These are phyloP conservation scores for Globisporangium echinulatum DNA, from an alignment of 352 stramenopile genomes.

Conservation along the genomic window DNA sequence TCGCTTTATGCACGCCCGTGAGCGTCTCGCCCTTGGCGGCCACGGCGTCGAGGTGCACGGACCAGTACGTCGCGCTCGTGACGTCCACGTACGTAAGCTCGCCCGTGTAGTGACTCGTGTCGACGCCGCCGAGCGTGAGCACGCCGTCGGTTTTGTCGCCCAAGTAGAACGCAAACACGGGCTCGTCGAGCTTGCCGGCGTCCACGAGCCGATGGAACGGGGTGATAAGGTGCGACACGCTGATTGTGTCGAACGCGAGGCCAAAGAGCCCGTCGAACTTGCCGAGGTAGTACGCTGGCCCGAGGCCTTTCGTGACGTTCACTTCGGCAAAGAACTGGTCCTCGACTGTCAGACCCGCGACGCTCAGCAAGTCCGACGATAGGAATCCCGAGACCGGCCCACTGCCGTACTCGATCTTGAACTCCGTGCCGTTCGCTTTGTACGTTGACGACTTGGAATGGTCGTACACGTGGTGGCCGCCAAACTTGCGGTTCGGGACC, in stretches of 20 bases:
- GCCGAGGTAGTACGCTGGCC: slow-evolving; percentile 81
- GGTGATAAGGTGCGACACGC: slow-evolving; percentile 67
- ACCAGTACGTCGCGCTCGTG: slow-evolving; percentile 17
- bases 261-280: slow-evolving; percentile 94
- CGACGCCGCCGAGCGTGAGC: slow-evolving; percentile 26
- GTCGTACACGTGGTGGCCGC: slow-evolving; percentile 49
- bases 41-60: slow-evolving; percentile 30
- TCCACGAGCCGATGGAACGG: slow-evolving; percentile 87
- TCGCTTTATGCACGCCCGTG: slow-evolving; percentile 15
- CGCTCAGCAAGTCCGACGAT: slow-evolving; percentile 47
- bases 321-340: slow-evolving; percentile 85
- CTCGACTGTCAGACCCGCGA: slow-evolving; percentile 25
- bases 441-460: slow-evolving; percentile 57
- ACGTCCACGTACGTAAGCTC: slow-evolving; percentile 68
- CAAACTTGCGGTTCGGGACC: slow-evolving; percentile 20
- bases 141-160: slow-evolving; percentile 33
- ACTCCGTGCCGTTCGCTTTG: slow-evolving; percentile 58
- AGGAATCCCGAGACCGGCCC: slow-evolving; percentile 76
- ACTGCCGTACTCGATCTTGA: slow-evolving; percentile 86
- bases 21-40: slow-evolving; percentile 24
- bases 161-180: slow-evolving; percentile 89
- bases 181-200: slow-evolving; percentile 53
- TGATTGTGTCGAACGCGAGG: slow-evolving; percentile 84
- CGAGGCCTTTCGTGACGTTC: slow-evolving; percentile 83
- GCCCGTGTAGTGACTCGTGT: slow-evolving; percentile 80